Percentiles rank a stretch among this genome's conserved stretches.
phyloP scores from a whole-genome alignment of 1,284 basidiomycete species.

The Heterobasidion irregulare region DNA sequence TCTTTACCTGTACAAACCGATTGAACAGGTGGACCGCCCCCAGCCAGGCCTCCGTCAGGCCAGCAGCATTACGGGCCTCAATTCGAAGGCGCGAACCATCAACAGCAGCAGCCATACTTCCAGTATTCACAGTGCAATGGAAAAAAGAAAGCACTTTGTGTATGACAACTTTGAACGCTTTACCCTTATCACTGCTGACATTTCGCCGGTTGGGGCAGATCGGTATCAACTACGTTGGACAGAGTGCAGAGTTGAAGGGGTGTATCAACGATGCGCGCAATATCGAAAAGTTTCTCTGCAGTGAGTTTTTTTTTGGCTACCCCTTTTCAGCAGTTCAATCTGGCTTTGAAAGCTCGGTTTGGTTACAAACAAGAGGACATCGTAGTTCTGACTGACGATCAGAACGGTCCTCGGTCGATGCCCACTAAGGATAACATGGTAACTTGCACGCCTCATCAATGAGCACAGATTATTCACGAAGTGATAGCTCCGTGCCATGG shows the following conservation, averaged over 20 bases:
- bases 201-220: slow-evolving; percentile 35
- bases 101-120: slow-evolving; percentile 45
- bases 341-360: slow-evolving; percentile 40
- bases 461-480: background rate
- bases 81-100: slow-evolving; percentile 41
- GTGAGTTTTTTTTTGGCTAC: slow-evolving; percentile 29
- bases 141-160: slow-evolving; percentile 73
- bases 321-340: background rate
- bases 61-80: slow-evolving; percentile 66
- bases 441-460: slow-evolving; percentile 14
- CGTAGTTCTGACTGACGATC: slow-evolving; percentile 81
- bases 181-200: background rate
- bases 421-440: slow-evolving; percentile 85
- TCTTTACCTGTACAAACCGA: background rate
- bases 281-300: slow-evolving; percentile 62
- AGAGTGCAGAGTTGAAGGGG: slow-evolving; percentile 56
- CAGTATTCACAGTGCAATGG: slow-evolving; percentile 84
- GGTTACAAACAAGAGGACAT: slow-evolving; percentile 77
- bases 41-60: slow-evolving; percentile 50
- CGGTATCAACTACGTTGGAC: slow-evolving; percentile 78
- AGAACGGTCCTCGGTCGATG: slow-evolving; percentile 47
- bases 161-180: slow-evolving; percentile 24
- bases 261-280: slow-evolving; percentile 88
- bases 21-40: slow-evolving; percentile 26
- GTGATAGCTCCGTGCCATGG: slow-evolving; percentile 51